Percentiles rank a stretch among this genome's conserved stretches.
Evolutionary conservation across 2,329 filamentous ascomycete genomes (phyloP).

Genomic region (Trichoderma semiorbis): DNA sequence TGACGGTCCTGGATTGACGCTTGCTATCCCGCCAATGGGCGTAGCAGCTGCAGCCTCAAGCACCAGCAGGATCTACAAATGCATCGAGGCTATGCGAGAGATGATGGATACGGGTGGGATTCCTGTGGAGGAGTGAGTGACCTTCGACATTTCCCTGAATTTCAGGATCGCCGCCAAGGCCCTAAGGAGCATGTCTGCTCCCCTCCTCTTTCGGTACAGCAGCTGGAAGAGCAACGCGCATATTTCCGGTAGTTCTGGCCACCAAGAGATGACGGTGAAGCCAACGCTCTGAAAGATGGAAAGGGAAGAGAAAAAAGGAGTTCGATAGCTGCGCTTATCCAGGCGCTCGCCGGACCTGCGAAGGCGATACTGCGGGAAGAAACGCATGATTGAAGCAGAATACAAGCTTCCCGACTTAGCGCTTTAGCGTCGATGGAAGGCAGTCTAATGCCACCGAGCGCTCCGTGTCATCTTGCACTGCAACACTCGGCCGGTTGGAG

Average conservation of each 20-base stretch:
- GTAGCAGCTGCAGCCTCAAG: not conserved
- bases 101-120: not conserved
- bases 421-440: not conserved
- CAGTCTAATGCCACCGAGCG: not conserved
- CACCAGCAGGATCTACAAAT: not conserved
- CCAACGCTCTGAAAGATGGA: not conserved
- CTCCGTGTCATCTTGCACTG: not conserved
- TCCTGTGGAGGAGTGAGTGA: not conserved
- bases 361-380: not conserved
- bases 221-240: not conserved
- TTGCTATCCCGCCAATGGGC: not conserved
- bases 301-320: not conserved
- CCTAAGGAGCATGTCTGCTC: not conserved
- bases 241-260: not conserved
- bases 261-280: not conserved
- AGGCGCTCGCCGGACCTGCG: not conserved
- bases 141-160: not conserved
- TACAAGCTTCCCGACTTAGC: not conserved
- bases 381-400: not conserved
- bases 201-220: constrained; percentile 1
- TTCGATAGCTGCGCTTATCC: not conserved
- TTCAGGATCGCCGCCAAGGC: constrained; percentile 14
- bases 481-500: not conserved
- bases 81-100: not conserved
- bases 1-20: not conserved